These are phyloP conservation scores for Clitopilus hobsonii DNA, from an alignment of 768 basidiomycete species.

Conservation along the genomic window DNA sequence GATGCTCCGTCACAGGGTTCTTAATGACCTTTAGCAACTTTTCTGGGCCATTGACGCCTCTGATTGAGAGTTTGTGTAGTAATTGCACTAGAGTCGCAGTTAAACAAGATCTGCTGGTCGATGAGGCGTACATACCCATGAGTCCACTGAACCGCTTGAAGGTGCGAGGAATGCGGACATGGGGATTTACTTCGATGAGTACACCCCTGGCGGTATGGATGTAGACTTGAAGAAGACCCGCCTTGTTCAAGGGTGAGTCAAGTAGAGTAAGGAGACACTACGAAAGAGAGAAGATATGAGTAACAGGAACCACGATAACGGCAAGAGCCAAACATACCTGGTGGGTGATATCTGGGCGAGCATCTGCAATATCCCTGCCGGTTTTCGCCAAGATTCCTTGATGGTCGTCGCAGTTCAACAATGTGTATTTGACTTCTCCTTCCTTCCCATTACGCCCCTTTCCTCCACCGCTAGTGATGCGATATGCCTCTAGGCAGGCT, in stretches of 20 bases:
- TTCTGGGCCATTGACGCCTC: conserved; percentile 95
- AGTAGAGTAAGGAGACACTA: conserved; percentile 94
- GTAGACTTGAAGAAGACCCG: conserved; percentile 93
- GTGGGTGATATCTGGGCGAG: conserved; percentile 98
- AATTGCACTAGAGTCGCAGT: conserved; percentile 73
- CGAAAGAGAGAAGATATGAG: conserved; percentile 5
- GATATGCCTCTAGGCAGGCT: conserved; percentile 95
- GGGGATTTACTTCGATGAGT: conserved; percentile 97
- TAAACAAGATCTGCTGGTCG: conserved; percentile 2
- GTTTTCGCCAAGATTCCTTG: conserved; percentile 98
- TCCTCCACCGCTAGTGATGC: conserved; percentile 62
- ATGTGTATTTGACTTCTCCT: conserved; percentile 89
- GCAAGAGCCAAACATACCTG: conserved; percentile 55
- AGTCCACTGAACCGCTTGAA: conserved; percentile 98
- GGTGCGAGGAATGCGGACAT: conserved; percentile 94
- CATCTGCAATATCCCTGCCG: conserved; percentile 96
- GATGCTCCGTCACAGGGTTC: conserved; percentile 94
- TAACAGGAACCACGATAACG: conserved; percentile 6
- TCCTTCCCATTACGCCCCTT: conserved; percentile 53
- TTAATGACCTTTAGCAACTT: conserved; percentile 97
- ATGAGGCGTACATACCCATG: conserved; percentile 66
- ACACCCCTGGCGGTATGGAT: conserved; percentile 96
- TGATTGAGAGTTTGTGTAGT: conserved; percentile 90
- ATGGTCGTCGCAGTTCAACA: conserved; percentile 98
- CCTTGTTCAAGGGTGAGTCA: conserved; percentile 97